Percentiles rank a stretch among this genome's conserved stretches.
phyloP scores from a whole-genome alignment of 345 rosid species.

The Hirschfeldia incana region DNA sequence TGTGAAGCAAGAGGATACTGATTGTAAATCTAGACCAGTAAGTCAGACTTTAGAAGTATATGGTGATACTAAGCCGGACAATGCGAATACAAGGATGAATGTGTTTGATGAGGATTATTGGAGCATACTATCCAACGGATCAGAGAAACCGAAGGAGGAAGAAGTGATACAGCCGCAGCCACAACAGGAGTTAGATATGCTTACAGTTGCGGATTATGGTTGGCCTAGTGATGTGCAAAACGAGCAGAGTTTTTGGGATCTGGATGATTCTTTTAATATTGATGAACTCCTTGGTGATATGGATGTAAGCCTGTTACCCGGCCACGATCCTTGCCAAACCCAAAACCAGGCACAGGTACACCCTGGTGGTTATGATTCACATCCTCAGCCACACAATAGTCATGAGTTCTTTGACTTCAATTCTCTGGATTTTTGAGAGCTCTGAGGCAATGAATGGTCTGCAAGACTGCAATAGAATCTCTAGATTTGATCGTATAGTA shows the following conservation, averaged over 20 bases:
- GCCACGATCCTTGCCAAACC: background rate
- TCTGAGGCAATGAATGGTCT: background rate
- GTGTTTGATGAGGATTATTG: constrained; percentile 32
- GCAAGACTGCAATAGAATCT: constrained; percentile 6
- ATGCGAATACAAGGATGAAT: background rate
- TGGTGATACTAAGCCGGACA: background rate
- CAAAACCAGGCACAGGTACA: background rate
- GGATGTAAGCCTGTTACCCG: constrained; percentile 24
- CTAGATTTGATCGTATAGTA: background rate
- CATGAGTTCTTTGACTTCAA: constrained; percentile 12
- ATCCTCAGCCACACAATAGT: constrained; percentile 25
- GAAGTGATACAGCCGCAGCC: constrained; percentile 7
- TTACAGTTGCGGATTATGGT: constrained; percentile 29
- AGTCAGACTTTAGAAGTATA: background rate
- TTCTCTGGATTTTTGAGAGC: constrained; percentile 12
- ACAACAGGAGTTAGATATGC: background rate
- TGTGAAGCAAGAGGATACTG: constrained; percentile 29
- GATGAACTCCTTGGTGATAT: constrained; percentile 51
- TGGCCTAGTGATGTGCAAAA: constrained; percentile 13
- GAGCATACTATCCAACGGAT: constrained; percentile 4
- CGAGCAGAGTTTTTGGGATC: constrained; percentile 7
- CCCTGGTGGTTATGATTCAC: background rate
- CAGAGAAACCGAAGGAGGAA: constrained; percentile 5
- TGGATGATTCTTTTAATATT: constrained; percentile 57
- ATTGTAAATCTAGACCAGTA: constrained; percentile 33